These are phyloP conservation scores for Trichoderma koningii DNA, from an alignment of 2,329 filamentous ascomycete genomes.

Conservation along the genomic window DNA sequence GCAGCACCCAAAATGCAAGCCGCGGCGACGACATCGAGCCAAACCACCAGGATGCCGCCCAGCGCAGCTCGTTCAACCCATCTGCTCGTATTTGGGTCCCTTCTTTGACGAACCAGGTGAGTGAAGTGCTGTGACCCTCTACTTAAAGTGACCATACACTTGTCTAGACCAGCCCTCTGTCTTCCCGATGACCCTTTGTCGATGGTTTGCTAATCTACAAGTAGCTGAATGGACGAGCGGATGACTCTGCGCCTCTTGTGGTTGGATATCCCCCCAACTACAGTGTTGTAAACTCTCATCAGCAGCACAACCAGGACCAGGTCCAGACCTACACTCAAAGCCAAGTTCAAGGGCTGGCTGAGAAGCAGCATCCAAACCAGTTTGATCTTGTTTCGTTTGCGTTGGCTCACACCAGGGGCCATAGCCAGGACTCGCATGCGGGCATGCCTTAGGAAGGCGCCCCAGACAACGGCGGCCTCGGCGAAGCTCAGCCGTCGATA, in stretches of 20 bases:
- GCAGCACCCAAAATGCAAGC: background rate
- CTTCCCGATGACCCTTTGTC: background rate
- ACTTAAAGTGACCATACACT: too few relatives aligned
- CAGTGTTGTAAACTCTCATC: background rate
- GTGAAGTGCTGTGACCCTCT: background rate
- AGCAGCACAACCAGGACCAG: background rate
- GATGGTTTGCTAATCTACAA: background rate
- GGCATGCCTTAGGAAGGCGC: constrained; percentile 30
- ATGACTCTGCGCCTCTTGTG: background rate
- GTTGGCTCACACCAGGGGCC: constrained; percentile 19
- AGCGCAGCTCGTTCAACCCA: constrained; percentile 22
- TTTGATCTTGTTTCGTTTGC: constrained; percentile 17
- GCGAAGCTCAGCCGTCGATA: background rate
- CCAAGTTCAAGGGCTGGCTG: background rate
- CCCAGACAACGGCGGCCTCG: constrained; percentile 13
- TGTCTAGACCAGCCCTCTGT: background rate
- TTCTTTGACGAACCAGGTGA: background rate
- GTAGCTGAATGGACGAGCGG: background rate
- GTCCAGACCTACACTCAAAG: background rate
- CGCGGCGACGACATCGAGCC: background rate
- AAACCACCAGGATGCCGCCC: background rate
- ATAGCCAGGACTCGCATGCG: constrained; percentile 18
- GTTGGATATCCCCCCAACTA: background rate
- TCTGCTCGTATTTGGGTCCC: constrained; percentile 20
- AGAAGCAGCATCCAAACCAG: background rate